These are phyloP conservation scores for Psilocybe cyanescens DNA, from an alignment of 768 basidiomycete genomes.

Conservation along the genomic window DNA sequence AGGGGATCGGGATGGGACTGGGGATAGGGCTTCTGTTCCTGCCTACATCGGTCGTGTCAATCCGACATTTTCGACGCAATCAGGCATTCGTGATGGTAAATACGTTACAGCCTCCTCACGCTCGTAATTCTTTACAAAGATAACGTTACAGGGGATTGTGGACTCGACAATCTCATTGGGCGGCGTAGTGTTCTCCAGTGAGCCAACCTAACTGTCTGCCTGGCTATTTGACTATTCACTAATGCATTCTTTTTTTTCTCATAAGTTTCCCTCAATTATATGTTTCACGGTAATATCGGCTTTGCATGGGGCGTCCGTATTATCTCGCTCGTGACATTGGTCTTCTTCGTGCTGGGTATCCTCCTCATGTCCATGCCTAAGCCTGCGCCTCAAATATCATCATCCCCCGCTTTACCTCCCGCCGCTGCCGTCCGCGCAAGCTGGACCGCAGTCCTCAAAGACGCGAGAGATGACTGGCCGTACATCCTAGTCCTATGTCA, in stretches of 20 bases:
- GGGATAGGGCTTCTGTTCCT: conserved; percentile 13
- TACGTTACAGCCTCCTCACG: neutral
- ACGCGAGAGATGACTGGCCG: neutral
- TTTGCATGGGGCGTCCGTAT: conserved; percentile 15
- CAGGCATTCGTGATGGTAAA: conserved; percentile 32
- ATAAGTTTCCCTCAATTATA: conserved; percentile 9
- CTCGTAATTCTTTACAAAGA: neutral
- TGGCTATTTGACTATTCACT: neutral
- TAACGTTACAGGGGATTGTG: conserved; percentile 24
- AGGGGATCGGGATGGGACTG: conserved; percentile 14
- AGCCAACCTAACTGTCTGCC: neutral
- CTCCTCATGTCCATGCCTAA: conserved; percentile 7
- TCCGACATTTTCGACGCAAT: conserved; percentile 28
- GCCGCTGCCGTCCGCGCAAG: neutral
- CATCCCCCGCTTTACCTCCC: neutral
- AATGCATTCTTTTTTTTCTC: neutral
- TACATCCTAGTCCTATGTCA: conserved; percentile 4
- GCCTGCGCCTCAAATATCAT: neutral
- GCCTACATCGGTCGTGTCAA: conserved; percentile 8
- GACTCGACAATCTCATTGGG: conserved; percentile 43
- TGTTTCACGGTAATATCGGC: conserved; percentile 10
- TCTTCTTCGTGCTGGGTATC: conserved; percentile 5
- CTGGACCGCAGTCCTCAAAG: neutral
- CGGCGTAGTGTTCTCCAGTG: conserved; percentile 34
- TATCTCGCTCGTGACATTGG: conserved; percentile 1